Percentiles rank a stretch among this genome's conserved stretches.
These are phyloP conservation scores for Chaetomium strumarium DNA, from an alignment of 2,329 filamentous ascomycete genomes.

Conservation along the genomic window DNA sequence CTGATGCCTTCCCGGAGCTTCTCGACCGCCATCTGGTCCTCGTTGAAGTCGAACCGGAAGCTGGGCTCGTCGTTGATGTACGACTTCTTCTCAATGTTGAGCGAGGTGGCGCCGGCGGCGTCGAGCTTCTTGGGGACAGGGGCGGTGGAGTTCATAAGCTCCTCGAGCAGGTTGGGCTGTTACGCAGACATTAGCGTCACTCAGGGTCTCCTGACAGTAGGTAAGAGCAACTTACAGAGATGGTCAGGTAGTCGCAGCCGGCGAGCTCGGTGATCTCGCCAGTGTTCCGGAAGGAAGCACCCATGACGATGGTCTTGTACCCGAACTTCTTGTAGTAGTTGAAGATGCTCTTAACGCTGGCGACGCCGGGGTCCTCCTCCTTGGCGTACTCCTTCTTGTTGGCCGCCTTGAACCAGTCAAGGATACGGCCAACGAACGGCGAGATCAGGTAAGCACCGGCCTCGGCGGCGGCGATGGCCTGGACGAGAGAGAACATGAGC, in stretches of 20 bases:
- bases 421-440: conserved; percentile 96
- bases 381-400: conserved; percentile 90
- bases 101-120: conserved; percentile 54
- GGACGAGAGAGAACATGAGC: conserved; percentile 92
- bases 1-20: conserved; percentile 99
- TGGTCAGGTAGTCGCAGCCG: conserved; percentile 98
- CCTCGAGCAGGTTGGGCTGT: conserved; percentile 86
- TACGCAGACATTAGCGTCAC: conserved; percentile 7
- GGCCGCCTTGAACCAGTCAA: conserved; percentile 98
- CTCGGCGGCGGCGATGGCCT: conserved; percentile 95
- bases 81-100: conserved; percentile 78
- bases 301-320: conserved; percentile 99
- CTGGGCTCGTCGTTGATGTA: conserved; percentile 84
- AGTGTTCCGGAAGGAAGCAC: conserved; percentile 91
- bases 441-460: conserved; percentile 96
- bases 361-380: conserved; percentile 91
- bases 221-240: conserved; percentile 59
- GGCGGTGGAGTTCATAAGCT: conserved; percentile 78
- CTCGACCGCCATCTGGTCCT: conserved; percentile 98
- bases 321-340: conserved; percentile 99
- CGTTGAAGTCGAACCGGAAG: conserved; percentile 99
- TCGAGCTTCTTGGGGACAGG: conserved; percentile 90
- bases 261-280: conserved; percentile 98
- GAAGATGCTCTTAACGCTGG: conserved; percentile 89
- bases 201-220: neutral